Conservation (phyloP, 1,284 basidiomycete species). For the Heimioporus punctisporus region DNA sequence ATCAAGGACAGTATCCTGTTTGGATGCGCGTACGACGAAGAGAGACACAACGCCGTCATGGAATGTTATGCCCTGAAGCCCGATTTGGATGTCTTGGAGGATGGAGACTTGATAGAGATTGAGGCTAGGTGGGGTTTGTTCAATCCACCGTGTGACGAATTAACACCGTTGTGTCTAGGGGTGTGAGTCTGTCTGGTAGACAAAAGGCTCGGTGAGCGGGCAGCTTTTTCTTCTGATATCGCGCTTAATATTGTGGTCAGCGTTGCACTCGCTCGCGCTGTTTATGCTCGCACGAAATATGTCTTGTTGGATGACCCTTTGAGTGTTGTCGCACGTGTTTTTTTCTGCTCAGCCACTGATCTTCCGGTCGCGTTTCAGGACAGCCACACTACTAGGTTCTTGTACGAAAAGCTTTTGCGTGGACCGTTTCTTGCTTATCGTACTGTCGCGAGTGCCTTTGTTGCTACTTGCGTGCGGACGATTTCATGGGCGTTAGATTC, state of each 20-base stretch:
- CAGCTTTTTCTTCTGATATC: too few relatives aligned
- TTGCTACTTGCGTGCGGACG: background rate
- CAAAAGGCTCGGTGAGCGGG: conserved; percentile 50
- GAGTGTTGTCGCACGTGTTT: conserved; percentile 51
- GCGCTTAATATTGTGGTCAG: conserved; percentile 25
- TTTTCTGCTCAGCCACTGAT: too few relatives aligned
- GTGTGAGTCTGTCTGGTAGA: conserved; percentile 53
- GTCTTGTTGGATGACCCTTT: conserved; percentile 62
- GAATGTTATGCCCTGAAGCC: conserved; percentile 64
- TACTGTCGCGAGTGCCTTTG: conserved; percentile 49
- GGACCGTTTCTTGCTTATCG: conserved; percentile 58
- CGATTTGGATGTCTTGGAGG: conserved; percentile 54
- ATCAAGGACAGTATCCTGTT: conserved; percentile 51
- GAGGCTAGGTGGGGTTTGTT: conserved; percentile 31
- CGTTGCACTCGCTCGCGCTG: conserved; percentile 58
- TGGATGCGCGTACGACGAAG: conserved; percentile 43
- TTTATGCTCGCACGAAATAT: conserved; percentile 53
- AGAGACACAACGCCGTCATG: conserved; percentile 44
- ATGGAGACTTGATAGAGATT: conserved; percentile 37
- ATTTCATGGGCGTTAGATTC: conserved; percentile 39
- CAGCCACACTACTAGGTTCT: conserved; percentile 59
- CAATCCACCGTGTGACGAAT: too few relatives aligned
- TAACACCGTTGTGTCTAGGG: conserved; percentile 25
- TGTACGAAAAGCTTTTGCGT: conserved; percentile 54
- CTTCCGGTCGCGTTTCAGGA: too few relatives aligned